Percentiles rank a stretch among this genome's conserved stretches.
These are phyloP conservation scores for Monosporascus sp. DNA, from an alignment of 2,329 filamentous ascomycete species.

Conservation along the genomic window DNA sequence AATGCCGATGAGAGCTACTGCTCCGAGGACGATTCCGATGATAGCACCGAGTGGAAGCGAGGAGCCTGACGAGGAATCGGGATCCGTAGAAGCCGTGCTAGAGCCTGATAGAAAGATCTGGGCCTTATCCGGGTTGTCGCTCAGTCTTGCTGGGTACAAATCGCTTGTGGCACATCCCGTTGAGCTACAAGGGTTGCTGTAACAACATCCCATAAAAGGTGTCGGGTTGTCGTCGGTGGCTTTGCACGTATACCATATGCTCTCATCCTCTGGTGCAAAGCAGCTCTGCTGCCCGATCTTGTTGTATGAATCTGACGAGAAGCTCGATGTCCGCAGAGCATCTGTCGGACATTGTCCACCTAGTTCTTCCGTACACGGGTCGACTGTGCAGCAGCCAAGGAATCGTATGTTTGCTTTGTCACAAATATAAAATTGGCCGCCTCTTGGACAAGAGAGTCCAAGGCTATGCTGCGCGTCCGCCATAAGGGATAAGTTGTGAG, in stretches of 20 bases:
- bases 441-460: background rate
- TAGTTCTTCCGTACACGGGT: constrained; percentile 30
- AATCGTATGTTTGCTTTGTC: constrained; percentile 25
- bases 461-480: background rate
- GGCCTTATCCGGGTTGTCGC: constrained; percentile 8
- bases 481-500: background rate
- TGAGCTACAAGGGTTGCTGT: constrained; percentile 24
- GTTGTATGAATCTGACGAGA: constrained; percentile 25
- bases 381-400: constrained; percentile 32
- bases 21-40: background rate
- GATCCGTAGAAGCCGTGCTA: constrained; percentile 1
- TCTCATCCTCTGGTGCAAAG: constrained; percentile 10
- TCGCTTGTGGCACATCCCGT: constrained; percentile 23
- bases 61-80: background rate
- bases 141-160: constrained; percentile 19
- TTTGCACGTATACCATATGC: constrained; percentile 29
- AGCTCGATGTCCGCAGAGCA: constrained; percentile 25
- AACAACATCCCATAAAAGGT: constrained; percentile 32
- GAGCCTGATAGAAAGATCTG: constrained; percentile 12
- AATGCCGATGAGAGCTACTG: constrained; percentile 17
- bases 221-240: constrained; percentile 5
- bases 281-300: constrained; percentile 28
- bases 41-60: background rate
- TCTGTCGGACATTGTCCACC: constrained; percentile 25
- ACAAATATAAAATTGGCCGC: constrained; percentile 21